These are phyloP conservation scores for Spinacia oleracea DNA, from an alignment of 179 eudicot species.

Conservation along the genomic window DNA sequence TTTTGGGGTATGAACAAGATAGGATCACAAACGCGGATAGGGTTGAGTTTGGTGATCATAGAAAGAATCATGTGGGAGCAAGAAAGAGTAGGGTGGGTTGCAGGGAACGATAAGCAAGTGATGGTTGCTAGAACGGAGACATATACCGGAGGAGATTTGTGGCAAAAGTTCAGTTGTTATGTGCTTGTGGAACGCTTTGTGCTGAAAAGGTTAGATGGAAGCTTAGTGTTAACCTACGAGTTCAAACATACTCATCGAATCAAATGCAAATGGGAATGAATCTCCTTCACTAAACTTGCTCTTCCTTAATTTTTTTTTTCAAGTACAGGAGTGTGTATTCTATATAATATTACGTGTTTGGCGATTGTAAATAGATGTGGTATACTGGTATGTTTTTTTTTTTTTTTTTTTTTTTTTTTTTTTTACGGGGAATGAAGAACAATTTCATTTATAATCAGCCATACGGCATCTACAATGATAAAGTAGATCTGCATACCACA, in stretches of 20 bases:
- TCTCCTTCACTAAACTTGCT: not conserved
- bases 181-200: slow-evolving; percentile 58
- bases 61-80: slow-evolving; percentile 58
- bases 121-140: slow-evolving; percentile 38
- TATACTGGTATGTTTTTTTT: no score
- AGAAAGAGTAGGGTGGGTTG: slow-evolving; percentile 50
- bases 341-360: no score
- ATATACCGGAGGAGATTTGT: slow-evolving; percentile 32
- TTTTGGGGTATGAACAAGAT: slow-evolving; percentile 26
- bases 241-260: slow-evolving; percentile 48
- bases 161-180: slow-evolving; percentile 59
- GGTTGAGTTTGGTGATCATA: slow-evolving; percentile 36
- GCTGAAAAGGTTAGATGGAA: slow-evolving; percentile 52
- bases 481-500: no score
- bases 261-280: slow-evolving; percentile 51
- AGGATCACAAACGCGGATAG: slow-evolving; percentile 34
- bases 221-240: slow-evolving; percentile 43
- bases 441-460: no score
- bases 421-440: no score
- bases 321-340: no score
- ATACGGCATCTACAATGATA: no score
- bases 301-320: no score
- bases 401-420: no score
- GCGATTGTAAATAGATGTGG: no score
- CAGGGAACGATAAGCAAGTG: slow-evolving; percentile 32